These are phyloP conservation scores for Balamuthia mandrillaris DNA, from an alignment of 208 protist species.

Conservation along the genomic window DNA sequence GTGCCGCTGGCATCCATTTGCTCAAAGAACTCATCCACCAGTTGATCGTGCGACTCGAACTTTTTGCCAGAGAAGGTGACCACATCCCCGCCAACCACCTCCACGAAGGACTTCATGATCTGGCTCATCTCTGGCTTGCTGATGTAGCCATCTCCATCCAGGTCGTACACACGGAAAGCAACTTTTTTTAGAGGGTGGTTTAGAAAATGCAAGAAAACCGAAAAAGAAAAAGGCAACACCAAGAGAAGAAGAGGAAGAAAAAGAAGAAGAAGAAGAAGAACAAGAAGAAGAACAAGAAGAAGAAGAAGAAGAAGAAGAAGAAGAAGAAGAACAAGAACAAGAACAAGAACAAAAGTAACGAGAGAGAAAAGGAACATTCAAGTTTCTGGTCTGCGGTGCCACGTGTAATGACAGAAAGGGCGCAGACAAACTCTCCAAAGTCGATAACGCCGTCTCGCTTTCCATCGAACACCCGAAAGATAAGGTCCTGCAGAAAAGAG, in stretches of 20 bases:
- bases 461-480: conserved; percentile 60
- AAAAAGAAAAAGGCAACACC: too few species aligned
- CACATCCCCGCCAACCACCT: conserved; percentile 57
- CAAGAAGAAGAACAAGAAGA: neutral
- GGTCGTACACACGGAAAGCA: conserved; percentile 87
- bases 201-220: too few species aligned
- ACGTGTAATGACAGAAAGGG: conserved; percentile 56
- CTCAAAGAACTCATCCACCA: neutral
- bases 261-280: neutral
- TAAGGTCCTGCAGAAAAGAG: neutral
- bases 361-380: conserved; percentile 51
- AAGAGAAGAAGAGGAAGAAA: too few species aligned
- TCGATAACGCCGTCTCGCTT: conserved; percentile 53
- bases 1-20: neutral
- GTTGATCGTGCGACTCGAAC: neutral
- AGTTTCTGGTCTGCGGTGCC: conserved; percentile 61
- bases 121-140: conserved; percentile 75
- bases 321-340: neutral
- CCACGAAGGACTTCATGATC: conserved; percentile 84
- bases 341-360: too few species aligned
- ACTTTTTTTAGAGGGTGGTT: conserved; percentile 62
- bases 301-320: neutral
- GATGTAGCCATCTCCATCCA: conserved; percentile 83
- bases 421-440: conserved; percentile 57
- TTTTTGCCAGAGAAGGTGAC: conserved; percentile 4